phyloP scores from a whole-genome alignment of 352 stramenopile species.

The Globisporangium recalcitrans region DNA sequence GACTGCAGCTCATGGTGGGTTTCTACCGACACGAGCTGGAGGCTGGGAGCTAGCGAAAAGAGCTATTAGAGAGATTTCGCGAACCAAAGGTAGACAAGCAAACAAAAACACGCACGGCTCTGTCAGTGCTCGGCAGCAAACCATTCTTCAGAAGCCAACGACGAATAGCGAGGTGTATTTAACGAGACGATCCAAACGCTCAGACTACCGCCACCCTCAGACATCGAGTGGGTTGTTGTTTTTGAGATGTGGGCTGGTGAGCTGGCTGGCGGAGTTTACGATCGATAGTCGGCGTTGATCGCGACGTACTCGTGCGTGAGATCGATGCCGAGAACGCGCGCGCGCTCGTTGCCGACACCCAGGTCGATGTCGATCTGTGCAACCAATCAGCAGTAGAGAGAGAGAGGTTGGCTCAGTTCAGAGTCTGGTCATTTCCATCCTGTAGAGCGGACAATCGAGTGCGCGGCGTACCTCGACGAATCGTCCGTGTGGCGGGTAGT shows the following conservation, averaged over 20 bases:
- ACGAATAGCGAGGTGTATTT: neutral
- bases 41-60: neutral
- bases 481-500: conserved; percentile 93
- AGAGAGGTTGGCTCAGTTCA: neutral
- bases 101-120: neutral
- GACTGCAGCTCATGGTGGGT: conserved; percentile 67
- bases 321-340: conserved; percentile 94
- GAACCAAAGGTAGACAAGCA: neutral
- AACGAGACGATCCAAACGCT: neutral
- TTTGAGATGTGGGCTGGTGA: neutral
- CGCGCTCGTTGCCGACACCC: conserved; percentile 72
- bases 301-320: conserved; percentile 98
- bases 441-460: neutral
- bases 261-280: conserved; percentile 48
- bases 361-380: conserved; percentile 91
- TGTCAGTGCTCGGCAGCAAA: neutral
- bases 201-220: neutral
- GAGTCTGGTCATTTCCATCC: neutral
- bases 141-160: neutral
- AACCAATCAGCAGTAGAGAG: neutral
- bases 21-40: conserved; percentile 30
- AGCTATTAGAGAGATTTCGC: neutral
- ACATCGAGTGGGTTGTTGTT: neutral
- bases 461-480: conserved; percentile 86
- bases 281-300: conserved; percentile 98